Conservation (phyloP, 2,329 filamentous ascomycete genomes). For the Pseudogymnoascus pannorum region DNA sequence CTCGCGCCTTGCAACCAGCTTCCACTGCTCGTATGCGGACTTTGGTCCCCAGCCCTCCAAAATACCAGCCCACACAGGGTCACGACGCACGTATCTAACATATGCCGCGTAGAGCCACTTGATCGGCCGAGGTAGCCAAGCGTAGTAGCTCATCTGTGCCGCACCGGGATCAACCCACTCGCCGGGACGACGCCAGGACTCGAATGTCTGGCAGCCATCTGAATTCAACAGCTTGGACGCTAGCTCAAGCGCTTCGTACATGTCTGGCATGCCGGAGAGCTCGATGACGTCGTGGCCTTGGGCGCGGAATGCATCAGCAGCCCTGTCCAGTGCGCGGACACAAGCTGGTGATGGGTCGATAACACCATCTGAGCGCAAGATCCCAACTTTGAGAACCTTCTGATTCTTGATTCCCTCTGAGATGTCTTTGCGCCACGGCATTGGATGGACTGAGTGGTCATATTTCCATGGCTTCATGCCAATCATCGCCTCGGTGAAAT, state of each 20-base stretch:
- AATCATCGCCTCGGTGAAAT: slow-evolving; percentile 74
- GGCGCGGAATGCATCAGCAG: slow-evolving; percentile 58
- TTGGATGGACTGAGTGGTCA: slow-evolving; percentile 75
- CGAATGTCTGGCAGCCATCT: slow-evolving; percentile 76
- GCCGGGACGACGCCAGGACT: slow-evolving; percentile 65
- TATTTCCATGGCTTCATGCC: slow-evolving; percentile 83
- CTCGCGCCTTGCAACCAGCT: slow-evolving; percentile 70
- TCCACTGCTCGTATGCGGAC: slow-evolving; percentile 72
- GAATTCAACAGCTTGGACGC: slow-evolving; percentile 76
- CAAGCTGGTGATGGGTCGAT: slow-evolving; percentile 85
- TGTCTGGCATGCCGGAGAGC: slow-evolving; percentile 51
- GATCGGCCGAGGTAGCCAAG: slow-evolving; percentile 63
- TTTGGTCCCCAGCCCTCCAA: slow-evolving; percentile 67
- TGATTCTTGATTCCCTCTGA: slow-evolving; percentile 53
- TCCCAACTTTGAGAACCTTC: slow-evolving; percentile 61
- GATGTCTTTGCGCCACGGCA: slow-evolving; percentile 65
- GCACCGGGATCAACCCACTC: slow-evolving; percentile 78
- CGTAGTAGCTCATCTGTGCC: slow-evolving; percentile 65
- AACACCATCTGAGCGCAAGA: slow-evolving; percentile 73
- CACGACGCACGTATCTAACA: slow-evolving; percentile 74
- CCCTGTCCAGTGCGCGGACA: slow-evolving; percentile 63
- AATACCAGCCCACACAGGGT: slow-evolving; percentile 71
- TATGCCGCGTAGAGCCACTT: slow-evolving; percentile 85
- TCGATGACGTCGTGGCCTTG: slow-evolving; percentile 70
- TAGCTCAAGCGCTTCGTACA: slow-evolving; percentile 68